These are phyloP conservation scores for Capsicum rhomboideum DNA, from an alignment of 257 asterid genomes.

Conservation along the genomic window DNA sequence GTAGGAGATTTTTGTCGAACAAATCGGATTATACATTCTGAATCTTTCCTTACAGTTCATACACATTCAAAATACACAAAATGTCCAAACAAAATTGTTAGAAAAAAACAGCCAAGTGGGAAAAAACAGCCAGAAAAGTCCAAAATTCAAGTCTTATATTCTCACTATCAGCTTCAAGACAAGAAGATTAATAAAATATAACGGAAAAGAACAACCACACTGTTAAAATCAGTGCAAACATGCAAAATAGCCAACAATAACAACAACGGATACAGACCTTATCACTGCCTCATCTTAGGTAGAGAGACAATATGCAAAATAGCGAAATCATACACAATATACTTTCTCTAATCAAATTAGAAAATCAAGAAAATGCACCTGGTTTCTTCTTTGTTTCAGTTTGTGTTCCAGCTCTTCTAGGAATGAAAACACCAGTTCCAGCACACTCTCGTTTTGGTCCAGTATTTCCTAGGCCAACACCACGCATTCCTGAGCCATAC, in stretches of 20 bases:
- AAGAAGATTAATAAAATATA: not conserved
- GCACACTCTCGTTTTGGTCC: conserved; percentile 41
- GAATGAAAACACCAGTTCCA: conserved; percentile 85
- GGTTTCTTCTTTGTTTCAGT: conserved; percentile 34
- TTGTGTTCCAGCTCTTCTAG: conserved; percentile 34
- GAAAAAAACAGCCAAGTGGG: not conserved
- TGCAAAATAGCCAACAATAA: not conserved
- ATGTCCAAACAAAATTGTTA: too few relatives aligned
- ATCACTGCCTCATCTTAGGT: too few relatives aligned
- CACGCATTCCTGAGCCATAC: conserved; percentile 31
- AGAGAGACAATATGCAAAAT: not conserved
- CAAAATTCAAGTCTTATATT: not conserved
- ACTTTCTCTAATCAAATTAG: not conserved
- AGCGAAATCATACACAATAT: too few relatives aligned
- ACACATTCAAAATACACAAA: not conserved
- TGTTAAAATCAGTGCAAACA: not conserved
- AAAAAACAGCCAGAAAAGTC: not conserved
- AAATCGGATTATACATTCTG: not conserved
- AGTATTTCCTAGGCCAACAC: conserved; percentile 31
- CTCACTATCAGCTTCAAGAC: not conserved
- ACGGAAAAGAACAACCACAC: not conserved
- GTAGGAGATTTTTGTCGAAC: not conserved
- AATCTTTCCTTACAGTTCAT: not conserved
- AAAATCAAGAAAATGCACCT: conserved; percentile 15
- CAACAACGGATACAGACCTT: too few relatives aligned